Evolutionary conservation across 106 monocot species (phyloP).

Genomic region (Platanthera zijinensis): DNA sequence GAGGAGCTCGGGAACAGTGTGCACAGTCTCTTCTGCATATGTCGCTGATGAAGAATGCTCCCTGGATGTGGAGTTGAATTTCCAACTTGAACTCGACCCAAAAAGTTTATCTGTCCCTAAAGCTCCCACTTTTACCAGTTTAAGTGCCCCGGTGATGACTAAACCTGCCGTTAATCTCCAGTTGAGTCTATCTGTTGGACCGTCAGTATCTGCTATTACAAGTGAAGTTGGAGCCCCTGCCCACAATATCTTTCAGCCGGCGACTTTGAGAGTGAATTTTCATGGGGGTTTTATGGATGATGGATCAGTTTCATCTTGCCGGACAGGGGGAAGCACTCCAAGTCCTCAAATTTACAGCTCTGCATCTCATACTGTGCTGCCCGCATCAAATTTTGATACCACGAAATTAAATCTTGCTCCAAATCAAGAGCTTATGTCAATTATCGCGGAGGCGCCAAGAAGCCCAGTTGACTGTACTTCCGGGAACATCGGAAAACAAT

Average conservation of each 20-base stretch:
- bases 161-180: conserved; percentile 25
- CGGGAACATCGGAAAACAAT: conserved; percentile 10
- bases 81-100: conserved; percentile 27
- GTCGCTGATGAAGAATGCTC: conserved; percentile 44
- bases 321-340: conserved; percentile 1
- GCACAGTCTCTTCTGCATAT: conserved; percentile 31
- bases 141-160: not conserved
- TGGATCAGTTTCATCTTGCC: conserved; percentile 14
- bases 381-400: too few species aligned
- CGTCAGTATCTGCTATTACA: conserved; percentile 33
- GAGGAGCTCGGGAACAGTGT: conserved; percentile 27
- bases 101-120: conserved; percentile 1
- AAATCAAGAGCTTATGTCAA: conserved; percentile 11
- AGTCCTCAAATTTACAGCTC: not conserved
- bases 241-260: not conserved
- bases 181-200: conserved; percentile 39
- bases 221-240: not conserved
- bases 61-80: conserved; percentile 27
- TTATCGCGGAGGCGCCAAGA: conserved; percentile 8
- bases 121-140: not conserved
- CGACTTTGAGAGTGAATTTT: not conserved
- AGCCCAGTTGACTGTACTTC: conserved; percentile 34
- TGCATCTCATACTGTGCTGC: too few species aligned
- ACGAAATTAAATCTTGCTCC: too few species aligned
- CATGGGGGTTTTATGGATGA: not conserved